phyloP scores from a whole-genome alignment of 1,139 yeast genomes.

The Kodamaea fungicola region DNA sequence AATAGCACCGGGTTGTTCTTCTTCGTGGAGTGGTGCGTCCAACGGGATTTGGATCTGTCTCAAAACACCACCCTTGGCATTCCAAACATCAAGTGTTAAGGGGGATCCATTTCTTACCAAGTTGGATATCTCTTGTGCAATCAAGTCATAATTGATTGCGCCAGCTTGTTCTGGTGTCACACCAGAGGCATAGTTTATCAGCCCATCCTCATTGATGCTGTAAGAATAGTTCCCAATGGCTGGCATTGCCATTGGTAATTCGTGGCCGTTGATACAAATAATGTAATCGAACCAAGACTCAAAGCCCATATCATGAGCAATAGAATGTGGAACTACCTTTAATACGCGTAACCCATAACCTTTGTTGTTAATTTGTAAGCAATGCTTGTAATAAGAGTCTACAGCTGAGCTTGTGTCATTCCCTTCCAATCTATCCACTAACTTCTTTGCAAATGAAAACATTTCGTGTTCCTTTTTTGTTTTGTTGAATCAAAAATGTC shows the following conservation, averaged over 20 bases:
- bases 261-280: slow-evolving; percentile 72
- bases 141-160: slow-evolving; percentile 30
- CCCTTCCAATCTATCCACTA: slow-evolving; percentile 72
- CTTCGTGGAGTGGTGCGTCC: slow-evolving; percentile 8
- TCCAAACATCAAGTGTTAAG: slow-evolving; percentile 73
- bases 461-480: slow-evolving; percentile 27
- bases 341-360: slow-evolving; percentile 45
- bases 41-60: slow-evolving; percentile 52
- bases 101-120: slow-evolving; percentile 32
- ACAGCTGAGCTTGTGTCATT: slow-evolving; percentile 27
- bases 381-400: slow-evolving; percentile 54
- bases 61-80: slow-evolving; percentile 78
- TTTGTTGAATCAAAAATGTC: background rate
- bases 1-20: slow-evolving; percentile 13
- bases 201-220: slow-evolving; percentile 42
- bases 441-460: slow-evolving; percentile 86
- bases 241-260: slow-evolving; percentile 52
- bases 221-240: slow-evolving; percentile 30
- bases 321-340: slow-evolving; percentile 39
- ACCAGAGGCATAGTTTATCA: slow-evolving; percentile 37
- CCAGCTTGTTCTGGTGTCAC: slow-evolving; percentile 38
- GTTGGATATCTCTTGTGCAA: slow-evolving; percentile 33
- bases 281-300: slow-evolving; percentile 89
- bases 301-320: slow-evolving; percentile 40
- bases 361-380: slow-evolving; percentile 37